Percentiles rank a stretch among this genome's conserved stretches.
Conservation (phyloP, 129 eudicot genomes). For the Centella asiatica region DNA sequence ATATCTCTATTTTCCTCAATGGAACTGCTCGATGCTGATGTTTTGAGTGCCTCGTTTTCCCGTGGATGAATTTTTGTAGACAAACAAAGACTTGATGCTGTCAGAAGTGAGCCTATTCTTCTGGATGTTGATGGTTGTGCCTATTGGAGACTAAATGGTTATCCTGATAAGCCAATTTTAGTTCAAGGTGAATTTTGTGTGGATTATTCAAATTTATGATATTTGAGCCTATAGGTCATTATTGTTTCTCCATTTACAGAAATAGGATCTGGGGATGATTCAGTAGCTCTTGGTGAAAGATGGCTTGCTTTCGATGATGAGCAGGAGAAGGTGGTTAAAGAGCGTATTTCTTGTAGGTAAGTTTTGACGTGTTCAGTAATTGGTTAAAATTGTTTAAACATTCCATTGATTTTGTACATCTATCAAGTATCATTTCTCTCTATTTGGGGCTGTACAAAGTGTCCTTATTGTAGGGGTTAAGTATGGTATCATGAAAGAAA, state of each 20-base stretch:
- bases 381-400: neutral
- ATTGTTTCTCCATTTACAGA: constrained; percentile 27
- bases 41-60: neutral
- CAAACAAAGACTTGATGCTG: constrained; percentile 39
- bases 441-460: neutral
- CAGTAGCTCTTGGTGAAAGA: constrained; percentile 33
- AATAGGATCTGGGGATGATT: constrained; percentile 38
- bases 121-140: constrained; percentile 40
- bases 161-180: constrained; percentile 36
- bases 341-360: constrained; percentile 44
- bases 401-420: neutral
- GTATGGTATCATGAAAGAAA: neutral
- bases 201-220: constrained; percentile 1
- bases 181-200: constrained; percentile 44
- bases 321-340: constrained; percentile 37
- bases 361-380: neutral
- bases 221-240: neutral
- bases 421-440: too few relatives aligned
- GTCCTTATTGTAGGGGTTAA: neutral
- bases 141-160: constrained; percentile 62
- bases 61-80: constrained; percentile 24
- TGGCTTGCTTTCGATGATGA: constrained; percentile 57
- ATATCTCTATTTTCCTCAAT: too few relatives aligned
- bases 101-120: constrained; percentile 44
- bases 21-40: too few relatives aligned